phyloP scores from a whole-genome alignment of 768 basidiomycete species.

The Dioszegia hungarica region DNA sequence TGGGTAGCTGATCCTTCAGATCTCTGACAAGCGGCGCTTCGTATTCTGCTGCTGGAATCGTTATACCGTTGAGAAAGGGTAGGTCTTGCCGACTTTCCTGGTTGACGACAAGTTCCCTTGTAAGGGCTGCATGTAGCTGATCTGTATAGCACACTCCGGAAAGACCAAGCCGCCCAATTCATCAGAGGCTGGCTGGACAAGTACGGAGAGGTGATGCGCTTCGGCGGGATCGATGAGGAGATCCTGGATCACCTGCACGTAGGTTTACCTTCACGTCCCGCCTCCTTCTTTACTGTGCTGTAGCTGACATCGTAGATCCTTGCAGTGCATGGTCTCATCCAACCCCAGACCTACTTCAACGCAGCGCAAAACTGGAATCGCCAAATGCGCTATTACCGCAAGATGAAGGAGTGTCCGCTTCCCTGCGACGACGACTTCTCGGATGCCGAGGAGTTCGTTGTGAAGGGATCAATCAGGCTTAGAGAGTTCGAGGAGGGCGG shows the following conservation, averaged over 20 bases:
- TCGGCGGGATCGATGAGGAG: slow-evolving; percentile 11
- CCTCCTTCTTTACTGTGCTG: not conserved
- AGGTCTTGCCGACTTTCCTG: no score
- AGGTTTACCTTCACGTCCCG: not conserved
- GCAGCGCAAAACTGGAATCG: not conserved
- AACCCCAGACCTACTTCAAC: not conserved
- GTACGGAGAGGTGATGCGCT: slow-evolving; percentile 18
- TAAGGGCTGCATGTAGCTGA: not conserved
- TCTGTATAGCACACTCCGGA: slow-evolving; percentile 11
- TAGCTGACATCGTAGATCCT: not conserved
- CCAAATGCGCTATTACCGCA: slow-evolving; percentile 9
- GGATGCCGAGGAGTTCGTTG: not conserved
- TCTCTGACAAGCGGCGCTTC: slow-evolving; percentile 14
- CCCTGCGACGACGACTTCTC: not conserved
- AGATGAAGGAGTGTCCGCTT: not conserved
- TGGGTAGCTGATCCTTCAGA: slow-evolving; percentile 3
- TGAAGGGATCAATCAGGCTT: not conserved
- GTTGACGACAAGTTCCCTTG: no score
- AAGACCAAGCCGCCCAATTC: not conserved
- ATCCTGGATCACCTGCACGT: slow-evolving; percentile 11
- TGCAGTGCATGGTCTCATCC: not conserved
- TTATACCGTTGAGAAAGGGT: slow-evolving; percentile 28
- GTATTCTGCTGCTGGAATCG: slow-evolving; percentile 21
- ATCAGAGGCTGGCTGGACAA: slow-evolving; percentile 12
- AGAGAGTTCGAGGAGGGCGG: slow-evolving; percentile 3